phyloP scores from a whole-genome alignment of 306 rosid genomes.

The Fragaria iinumae region DNA sequence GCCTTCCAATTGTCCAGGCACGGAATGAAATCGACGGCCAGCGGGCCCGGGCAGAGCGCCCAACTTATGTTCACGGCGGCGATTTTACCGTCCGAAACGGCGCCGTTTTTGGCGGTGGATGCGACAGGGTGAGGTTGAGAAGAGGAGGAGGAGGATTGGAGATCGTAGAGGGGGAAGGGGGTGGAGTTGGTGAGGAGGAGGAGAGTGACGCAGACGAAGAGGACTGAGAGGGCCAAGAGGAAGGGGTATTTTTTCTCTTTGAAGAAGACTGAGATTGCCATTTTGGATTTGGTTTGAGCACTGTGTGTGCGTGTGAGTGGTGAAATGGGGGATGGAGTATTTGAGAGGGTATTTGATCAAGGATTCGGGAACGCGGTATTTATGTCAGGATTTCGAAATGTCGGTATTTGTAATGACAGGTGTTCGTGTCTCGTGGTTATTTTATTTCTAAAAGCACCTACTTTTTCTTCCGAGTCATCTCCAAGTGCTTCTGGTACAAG shows the following conservation, averaged over 20 bases:
- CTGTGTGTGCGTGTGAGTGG: neutral
- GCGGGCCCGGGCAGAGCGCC: conserved; percentile 55
- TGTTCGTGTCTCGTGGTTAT: neutral
- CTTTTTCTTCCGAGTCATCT: neutral
- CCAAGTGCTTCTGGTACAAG: no score
- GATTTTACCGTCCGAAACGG: neutral
- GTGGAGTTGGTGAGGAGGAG: conserved; percentile 52
- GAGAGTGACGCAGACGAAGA: conserved; percentile 44
- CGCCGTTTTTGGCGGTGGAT: neutral
- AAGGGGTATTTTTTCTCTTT: conserved; percentile 59
- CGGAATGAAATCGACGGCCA: conserved; percentile 65
- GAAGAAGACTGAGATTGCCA: conserved; percentile 52
- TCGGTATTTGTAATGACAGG: neutral
- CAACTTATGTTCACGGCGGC: conserved; percentile 29
- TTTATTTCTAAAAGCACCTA: neutral
- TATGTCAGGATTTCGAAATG: conserved; percentile 13
- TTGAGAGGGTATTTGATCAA: neutral
- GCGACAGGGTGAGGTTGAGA: neutral
- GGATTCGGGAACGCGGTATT: conserved; percentile 12
- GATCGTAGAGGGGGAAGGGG: conserved; percentile 34
- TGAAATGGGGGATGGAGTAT: neutral
- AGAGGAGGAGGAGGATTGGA: conserved; percentile 19
- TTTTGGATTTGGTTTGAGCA: neutral
- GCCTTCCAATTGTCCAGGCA: conserved; percentile 77
- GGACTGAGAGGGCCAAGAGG: conserved; percentile 45